Evolutionary conservation across 768 basidiomycete genomes (phyloP), one percentile per base, ranked within the genome.

Genomic region (Amanita polypyramis): DNA sequence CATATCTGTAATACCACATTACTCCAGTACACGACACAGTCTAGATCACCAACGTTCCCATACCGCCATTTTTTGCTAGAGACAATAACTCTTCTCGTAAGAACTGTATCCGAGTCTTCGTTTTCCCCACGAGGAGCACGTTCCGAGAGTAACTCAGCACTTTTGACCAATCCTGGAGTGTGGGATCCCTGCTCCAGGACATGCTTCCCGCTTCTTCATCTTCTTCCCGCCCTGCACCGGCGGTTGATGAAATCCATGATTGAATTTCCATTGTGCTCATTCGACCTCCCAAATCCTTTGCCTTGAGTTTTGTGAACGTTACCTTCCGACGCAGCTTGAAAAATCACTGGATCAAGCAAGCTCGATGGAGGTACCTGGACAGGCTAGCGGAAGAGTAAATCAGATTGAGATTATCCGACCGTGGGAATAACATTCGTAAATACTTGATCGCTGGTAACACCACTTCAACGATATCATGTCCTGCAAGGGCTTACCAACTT

Each of bases 221-320:
- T 12, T 53, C 67, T 45, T 64, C 61, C 39, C 51, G 55, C 39
- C 59, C 56, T 42, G 62, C 62, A 30, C 58, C 59, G 23, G 52
- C 55, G 20, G 78, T 69, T n/a, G 71, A 69, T 32, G 74, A 70
- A 46, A 81, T 67, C 82, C 83, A 86, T 25, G 76, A 75, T 56
- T 75, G 69, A 56, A 85, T 81, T 56, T 79, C 78, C 39, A 74
- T 64, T 58, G 69, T 72, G 59, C 65, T 69, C 65, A 73, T 69
- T 42, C 58, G 55, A 38, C 59, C 61, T 49, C 58, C 58, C 55
- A 60, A 62, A 60, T 76, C 73, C 56, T 69, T 72, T 52, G 68
- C 62, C 60, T 70, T 74, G 58, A 78, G 72, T 62, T 70, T 76
- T 47, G 72, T 62, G 40, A 77, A 65, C 12, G 67, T 62, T 19